Evolutionary conservation across 495 filamentous ascomycete species (phyloP), one percentile per base, ranked within the genome.

Genomic region (Penicillium soppii): DNA sequence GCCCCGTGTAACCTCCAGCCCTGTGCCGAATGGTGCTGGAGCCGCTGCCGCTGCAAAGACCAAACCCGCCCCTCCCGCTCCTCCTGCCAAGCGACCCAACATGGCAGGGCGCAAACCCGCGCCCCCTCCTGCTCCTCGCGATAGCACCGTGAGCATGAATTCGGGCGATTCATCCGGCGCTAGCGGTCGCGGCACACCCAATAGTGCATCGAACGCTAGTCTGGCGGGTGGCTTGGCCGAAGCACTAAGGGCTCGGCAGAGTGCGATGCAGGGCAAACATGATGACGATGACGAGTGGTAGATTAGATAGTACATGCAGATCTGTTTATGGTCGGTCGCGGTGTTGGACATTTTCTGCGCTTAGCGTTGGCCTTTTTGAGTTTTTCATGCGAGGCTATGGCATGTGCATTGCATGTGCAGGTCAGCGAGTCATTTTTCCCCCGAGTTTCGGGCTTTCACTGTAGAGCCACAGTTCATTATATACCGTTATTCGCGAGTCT

Each of bases 201-300:
- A 83, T 58, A 88, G 79, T 56, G 79, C 87, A 13, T 84, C 82
- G 27, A 78, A 79, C 47, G 75, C 71, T 10, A 91, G 89, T 65
- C 65, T 96, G 59, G 90, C 90, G 1, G 90, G 88, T 17, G 89
- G 89, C 1, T 72, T 97, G 53, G 92, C 92, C 4, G 89, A 95
- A 64, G 90, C 90, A 26, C 63, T 94, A 67, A 69, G 85, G 62
- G 82, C 83, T 54, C 76, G 89, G 70, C 87, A 94, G 64, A 82
- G 75, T 53, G 82, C 81, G 8, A 87, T 88, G 83, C 80, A 80
- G 47, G 76, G 76, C 32, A 76, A 77, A 46, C 82, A 66, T 15
- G 79, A 79, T 58, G 83, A 89, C 50, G 89, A 94, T 45, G 91
- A 84, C 43, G 81, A 94, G 57, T 82, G 79, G 78, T 83, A 60